Base-by-base conservation (phyloP, 306 rosid genomes). In the Quercus robur region DNA sequence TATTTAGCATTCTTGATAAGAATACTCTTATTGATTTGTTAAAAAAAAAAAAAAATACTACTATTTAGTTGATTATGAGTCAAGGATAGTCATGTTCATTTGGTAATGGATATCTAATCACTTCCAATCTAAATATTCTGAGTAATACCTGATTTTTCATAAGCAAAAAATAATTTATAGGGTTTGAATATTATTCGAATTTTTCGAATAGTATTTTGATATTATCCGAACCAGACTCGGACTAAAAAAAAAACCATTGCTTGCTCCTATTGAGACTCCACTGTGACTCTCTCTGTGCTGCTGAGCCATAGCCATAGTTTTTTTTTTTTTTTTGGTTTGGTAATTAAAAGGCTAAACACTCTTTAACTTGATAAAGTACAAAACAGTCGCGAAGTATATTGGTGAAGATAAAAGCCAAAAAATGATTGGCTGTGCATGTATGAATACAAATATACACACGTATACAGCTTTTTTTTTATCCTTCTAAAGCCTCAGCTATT, bases 251-350 rank as follows among this genome's bases (percentile, higher is more conserved):
- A 35, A 35, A 0, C 1, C 46, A 38, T 38, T 38, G 46, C 46
- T 38, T 38, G 46, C 46, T 38, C 64, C 87, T 90, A 33, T 85
- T 91, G 67, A 91, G 85, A 82, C 97, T 91, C 8, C 99, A 70
- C 90, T 88, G 33, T 92, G 93, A 21, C 94, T 91, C 80, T 93
- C 97, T 28, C 93, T 87, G 21, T 93, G 97, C 2, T 91, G 93
- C 3, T 88, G 93, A 81, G 91, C 5, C 33, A 91, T 77, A 44
- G 84, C 95, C 96, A 89, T 91, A 23, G 99, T 98, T 98, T 90
- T 91, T 79, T 79, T 72, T 66, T 46, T 44, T 33, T 33, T 33
- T 33, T 35, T 6, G 82, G 54, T 38, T 74, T 78, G 0, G 13
- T 56, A 55, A 57, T 61, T 68, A 52, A 19, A 57, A 71, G 78